These are phyloP conservation scores for Clarireedia monteithiana DNA, from an alignment of 2,329 filamentous ascomycete genomes.

Conservation along the genomic window DNA sequence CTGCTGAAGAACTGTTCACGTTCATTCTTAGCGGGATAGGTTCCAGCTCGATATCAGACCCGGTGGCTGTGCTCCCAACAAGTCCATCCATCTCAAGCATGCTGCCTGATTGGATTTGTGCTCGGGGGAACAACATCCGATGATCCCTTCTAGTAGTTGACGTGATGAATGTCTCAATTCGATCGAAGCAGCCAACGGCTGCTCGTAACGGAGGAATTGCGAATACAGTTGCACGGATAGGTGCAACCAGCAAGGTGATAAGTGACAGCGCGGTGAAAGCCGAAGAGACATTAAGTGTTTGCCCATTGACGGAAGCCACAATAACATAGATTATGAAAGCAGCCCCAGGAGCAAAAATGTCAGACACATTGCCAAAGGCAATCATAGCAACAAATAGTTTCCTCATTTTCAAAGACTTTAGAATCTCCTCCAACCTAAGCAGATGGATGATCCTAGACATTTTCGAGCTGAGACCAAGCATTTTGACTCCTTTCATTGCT, in stretches of 20 bases:
- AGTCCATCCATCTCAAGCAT: too few species aligned
- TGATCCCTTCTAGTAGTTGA: constrained; percentile 18
- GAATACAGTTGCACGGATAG: constrained; percentile 34
- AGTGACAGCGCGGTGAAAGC: constrained; percentile 37
- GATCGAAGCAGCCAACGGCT: constrained; percentile 33
- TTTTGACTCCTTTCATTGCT: constrained; percentile 24
- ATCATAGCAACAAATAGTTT: constrained; percentile 7
- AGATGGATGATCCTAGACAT: constrained; percentile 31
- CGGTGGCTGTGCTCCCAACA: constrained; percentile 30
- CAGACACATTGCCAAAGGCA: constrained; percentile 14
- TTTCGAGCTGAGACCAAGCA: constrained; percentile 9
- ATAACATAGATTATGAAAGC: constrained; percentile 34
- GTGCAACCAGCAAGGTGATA: constrained; percentile 32
- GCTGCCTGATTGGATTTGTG: constrained; percentile 11
- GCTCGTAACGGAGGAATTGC: constrained; percentile 32
- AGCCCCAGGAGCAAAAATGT: constrained; percentile 29
- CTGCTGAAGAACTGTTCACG: neutral
- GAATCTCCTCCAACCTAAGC: constrained; percentile 6
- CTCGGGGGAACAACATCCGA: constrained; percentile 24
- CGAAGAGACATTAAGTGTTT: constrained; percentile 19
- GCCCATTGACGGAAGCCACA: constrained; percentile 22
- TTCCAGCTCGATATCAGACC: constrained; percentile 11
- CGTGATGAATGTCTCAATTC: constrained; percentile 33
- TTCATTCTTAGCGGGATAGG: constrained; percentile 34
- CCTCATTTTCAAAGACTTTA: constrained; percentile 4